Evolutionary conservation across 2,329 filamentous ascomycete species (phyloP).

Genomic region (Pseudopithomyces chartarum): DNA sequence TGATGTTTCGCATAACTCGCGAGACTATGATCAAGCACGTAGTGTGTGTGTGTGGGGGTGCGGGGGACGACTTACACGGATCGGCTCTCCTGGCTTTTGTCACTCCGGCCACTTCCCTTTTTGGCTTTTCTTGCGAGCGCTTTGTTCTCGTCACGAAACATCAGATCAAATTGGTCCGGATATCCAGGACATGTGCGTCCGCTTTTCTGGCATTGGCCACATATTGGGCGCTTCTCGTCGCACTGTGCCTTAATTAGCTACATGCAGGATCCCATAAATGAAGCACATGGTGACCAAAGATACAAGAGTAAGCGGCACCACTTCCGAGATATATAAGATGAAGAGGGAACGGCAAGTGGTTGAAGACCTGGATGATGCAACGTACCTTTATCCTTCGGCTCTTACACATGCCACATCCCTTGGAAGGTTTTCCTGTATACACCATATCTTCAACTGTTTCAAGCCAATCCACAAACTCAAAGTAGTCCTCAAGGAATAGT

Average conservation of each 20-base stretch:
- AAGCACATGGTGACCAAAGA: background rate
- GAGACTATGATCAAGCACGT: background rate
- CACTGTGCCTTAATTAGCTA: conserved; percentile 29
- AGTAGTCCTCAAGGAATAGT: conserved; percentile 12
- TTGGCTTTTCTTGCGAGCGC: conserved; percentile 68
- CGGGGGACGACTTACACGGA: conserved; percentile 38
- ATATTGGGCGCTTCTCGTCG: conserved; percentile 43
- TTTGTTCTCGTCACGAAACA: conserved; percentile 74
- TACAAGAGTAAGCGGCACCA: background rate
- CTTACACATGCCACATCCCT: conserved; percentile 75
- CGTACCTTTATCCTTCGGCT: conserved; percentile 73
- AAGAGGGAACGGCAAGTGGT: conserved; percentile 4
- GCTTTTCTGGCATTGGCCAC: conserved; percentile 42
- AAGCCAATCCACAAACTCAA: conserved; percentile 12
- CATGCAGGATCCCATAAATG: background rate
- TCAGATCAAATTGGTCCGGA: conserved; percentile 71
- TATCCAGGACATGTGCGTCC: conserved; percentile 39
- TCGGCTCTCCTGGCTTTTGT: conserved; percentile 17
- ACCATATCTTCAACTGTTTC: conserved; percentile 33
- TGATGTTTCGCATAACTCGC: background rate
- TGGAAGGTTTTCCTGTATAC: conserved; percentile 48
- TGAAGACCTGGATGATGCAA: background rate
- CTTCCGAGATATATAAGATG: conserved; percentile 4
- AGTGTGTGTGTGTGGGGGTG: background rate
- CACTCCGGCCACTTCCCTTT: conserved; percentile 42